These are phyloP conservation scores for Dioscorea zingiberensis DNA, from an alignment of 106 monocot genomes.

Conservation along the genomic window DNA sequence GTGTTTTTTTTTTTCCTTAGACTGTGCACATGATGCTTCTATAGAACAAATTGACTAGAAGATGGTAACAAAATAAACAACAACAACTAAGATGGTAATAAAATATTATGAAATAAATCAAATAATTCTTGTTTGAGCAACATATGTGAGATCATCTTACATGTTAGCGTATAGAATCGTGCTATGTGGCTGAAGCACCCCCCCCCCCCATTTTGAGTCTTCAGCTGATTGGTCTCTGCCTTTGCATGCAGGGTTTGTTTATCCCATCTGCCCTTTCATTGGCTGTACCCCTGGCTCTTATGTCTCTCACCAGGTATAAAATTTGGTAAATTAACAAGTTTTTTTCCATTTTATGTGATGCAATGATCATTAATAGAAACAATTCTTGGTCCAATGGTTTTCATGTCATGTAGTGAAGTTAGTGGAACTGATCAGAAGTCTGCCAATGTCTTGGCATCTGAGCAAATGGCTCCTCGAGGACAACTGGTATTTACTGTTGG, in stretches of 20 bases:
- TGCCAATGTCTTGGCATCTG: constrained; percentile 56
- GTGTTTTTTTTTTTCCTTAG: too few relatives aligned
- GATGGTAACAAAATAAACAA: too few relatives aligned
- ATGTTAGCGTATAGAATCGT: too few relatives aligned
- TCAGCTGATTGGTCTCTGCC: not conserved
- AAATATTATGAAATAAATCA: too few relatives aligned
- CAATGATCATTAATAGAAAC: not conserved
- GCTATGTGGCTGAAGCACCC: too few relatives aligned
- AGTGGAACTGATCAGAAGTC: constrained; percentile 45
- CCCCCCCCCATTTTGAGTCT: not conserved
- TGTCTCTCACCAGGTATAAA: constrained; percentile 89
- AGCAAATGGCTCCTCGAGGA: constrained; percentile 97
- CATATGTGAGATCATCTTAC: too few relatives aligned
- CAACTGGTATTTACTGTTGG: constrained; percentile 93
- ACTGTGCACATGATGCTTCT: too few relatives aligned
- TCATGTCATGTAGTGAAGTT: constrained; percentile 61
- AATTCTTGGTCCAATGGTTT: constrained; percentile 2
- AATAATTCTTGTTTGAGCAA: too few relatives aligned
- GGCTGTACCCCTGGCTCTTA: constrained; percentile 87
- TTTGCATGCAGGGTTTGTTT: constrained; percentile 56
- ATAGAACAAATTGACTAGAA: too few relatives aligned
- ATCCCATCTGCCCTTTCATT: constrained; percentile 84
- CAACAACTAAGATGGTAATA: too few relatives aligned
- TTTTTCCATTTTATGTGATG: too few relatives aligned
- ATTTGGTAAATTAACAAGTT: not conserved